Conservation (phyloP, 192 early-diverging fungal species). For the Geranomyces michiganensis region DNA sequence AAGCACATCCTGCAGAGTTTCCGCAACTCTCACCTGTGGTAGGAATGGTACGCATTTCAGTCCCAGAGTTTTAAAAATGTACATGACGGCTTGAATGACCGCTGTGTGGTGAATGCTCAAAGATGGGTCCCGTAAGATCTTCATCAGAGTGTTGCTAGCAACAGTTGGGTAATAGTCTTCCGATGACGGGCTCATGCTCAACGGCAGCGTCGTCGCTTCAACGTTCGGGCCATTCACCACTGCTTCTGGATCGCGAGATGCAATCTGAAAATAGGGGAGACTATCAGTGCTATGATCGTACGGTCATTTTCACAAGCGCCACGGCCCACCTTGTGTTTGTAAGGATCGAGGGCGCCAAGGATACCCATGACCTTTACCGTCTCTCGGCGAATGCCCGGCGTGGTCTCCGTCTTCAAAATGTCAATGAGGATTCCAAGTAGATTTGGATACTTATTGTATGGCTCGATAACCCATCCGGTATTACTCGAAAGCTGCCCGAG, state of each 20-base stretch:
- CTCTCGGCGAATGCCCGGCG: constrained; percentile 72
- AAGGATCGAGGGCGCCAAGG: constrained; percentile 93
- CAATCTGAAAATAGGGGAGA: constrained; percentile 33
- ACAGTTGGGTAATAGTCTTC: constrained; percentile 92
- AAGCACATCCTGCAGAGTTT: not conserved
- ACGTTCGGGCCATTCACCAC: constrained; percentile 20
- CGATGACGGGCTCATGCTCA: constrained; percentile 74
- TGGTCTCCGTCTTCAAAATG: constrained; percentile 83
- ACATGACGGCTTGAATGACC: constrained; percentile 88
- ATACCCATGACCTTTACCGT: constrained; percentile 91
- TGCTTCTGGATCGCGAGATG: constrained; percentile 43
- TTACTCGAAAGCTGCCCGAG: constrained; percentile 83
- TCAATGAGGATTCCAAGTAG: constrained; percentile 76
- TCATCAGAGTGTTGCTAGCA: constrained; percentile 83
- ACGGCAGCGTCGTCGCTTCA: constrained; percentile 42
- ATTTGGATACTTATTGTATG: constrained; percentile 86
- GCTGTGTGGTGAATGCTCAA: constrained; percentile 81
- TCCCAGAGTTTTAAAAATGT: constrained; percentile 88
- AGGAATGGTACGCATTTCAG: constrained; percentile 88
- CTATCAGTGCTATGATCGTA: too few species aligned
- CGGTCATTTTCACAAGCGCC: not conserved
- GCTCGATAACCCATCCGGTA: constrained; percentile 87
- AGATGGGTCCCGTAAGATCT: constrained; percentile 81
- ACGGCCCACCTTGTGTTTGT: constrained; percentile 60
- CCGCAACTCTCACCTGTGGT: constrained; percentile 61